phyloP scores from a whole-genome alignment of 495 filamentous ascomycete genomes.

The Friedmanniomyces simplex region DNA sequence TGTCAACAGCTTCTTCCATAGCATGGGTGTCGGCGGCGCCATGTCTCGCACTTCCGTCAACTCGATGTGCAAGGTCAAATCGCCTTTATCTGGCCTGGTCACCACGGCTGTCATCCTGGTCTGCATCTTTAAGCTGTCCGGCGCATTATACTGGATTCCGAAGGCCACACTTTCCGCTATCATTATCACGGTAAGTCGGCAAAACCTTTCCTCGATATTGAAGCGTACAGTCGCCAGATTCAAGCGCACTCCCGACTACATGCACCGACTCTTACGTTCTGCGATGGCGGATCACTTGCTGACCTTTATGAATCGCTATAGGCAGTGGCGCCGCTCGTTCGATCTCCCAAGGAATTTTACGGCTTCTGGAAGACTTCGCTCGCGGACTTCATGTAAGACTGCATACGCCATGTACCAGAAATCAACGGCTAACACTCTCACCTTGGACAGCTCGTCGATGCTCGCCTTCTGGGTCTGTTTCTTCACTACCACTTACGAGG shows the following conservation, averaged over 20 bases:
- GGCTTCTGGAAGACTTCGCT: constrained; percentile 40
- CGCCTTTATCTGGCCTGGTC: constrained; percentile 37
- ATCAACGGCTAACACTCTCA: too few relatives aligned
- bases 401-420: too few relatives aligned
- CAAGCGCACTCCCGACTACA: too few relatives aligned
- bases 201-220: too few relatives aligned
- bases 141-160: constrained; percentile 43
- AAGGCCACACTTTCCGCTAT: constrained; percentile 39
- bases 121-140: constrained; percentile 39
- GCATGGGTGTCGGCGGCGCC: constrained; percentile 40
- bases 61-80: constrained; percentile 31
- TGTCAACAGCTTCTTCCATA: constrained; percentile 40
- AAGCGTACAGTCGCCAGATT: too few relatives aligned
- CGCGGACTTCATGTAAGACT: constrained; percentile 34
- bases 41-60: constrained; percentile 44
- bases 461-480: constrained; percentile 41
- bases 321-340: constrained; percentile 38
- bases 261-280: too few relatives aligned
- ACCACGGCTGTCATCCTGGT: constrained; percentile 40
- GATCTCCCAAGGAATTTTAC: constrained; percentile 34
- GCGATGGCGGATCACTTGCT: too few relatives aligned
- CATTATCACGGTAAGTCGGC: constrained; percentile 25
- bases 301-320: too few relatives aligned
- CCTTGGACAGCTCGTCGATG: constrained; percentile 30
- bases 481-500: constrained; percentile 40